These are phyloP conservation scores for Cystoderma amianthinum DNA, from an alignment of 768 basidiomycete species.

Conservation along the genomic window DNA sequence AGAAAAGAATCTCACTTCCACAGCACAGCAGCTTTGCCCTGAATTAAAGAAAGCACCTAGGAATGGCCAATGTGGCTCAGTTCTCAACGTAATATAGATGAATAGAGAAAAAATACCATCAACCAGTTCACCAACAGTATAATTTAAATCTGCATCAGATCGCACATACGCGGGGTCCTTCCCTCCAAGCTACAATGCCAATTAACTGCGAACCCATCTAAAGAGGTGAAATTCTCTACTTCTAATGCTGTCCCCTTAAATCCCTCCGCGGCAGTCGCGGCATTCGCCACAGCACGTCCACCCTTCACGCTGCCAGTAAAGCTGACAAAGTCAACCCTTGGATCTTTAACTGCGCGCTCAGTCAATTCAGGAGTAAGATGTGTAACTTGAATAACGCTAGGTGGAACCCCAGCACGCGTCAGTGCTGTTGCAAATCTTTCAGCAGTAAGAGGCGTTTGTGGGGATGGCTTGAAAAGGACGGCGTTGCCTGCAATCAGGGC, in stretches of 20 bases:
- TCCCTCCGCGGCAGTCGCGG: constrained; percentile 54
- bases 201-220: constrained; percentile 1
- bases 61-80: too few relatives aligned
- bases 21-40: constrained; percentile 92
- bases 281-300: constrained; percentile 67
- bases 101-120: constrained; percentile 52
- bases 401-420: constrained; percentile 71
- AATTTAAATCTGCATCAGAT: constrained; percentile 77
- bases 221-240: constrained; percentile 27
- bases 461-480: constrained; percentile 91
- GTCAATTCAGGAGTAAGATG: constrained; percentile 66
- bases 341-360: constrained; percentile 54
- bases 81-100: neutral
- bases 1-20: constrained; percentile 53
- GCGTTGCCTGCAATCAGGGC: constrained; percentile 88
- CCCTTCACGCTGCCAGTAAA: constrained; percentile 87
- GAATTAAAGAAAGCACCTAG: constrained; percentile 93
- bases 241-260: constrained; percentile 90
- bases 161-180: constrained; percentile 98
- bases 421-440: constrained; percentile 73
- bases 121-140: constrained; percentile 79
- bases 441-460: constrained; percentile 88
- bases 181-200: constrained; percentile 67
- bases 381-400: constrained; percentile 65
- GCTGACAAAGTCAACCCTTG: constrained; percentile 69